Evolutionary conservation across 768 basidiomycete genomes (phyloP).

Genomic region (Lentinula edodes): DNA sequence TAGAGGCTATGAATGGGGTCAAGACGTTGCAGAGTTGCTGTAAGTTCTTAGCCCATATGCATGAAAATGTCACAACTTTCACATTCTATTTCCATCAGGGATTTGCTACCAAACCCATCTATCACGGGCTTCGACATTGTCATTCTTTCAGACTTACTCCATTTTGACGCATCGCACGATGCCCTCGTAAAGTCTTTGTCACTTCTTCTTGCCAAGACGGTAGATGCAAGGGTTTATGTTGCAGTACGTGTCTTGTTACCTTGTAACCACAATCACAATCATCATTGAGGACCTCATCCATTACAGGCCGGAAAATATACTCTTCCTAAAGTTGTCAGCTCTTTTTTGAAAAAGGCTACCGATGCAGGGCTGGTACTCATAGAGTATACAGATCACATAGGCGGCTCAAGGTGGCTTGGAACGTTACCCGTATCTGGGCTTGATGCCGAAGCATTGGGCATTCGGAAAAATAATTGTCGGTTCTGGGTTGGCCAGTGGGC

Average conservation of each 20-base stretch:
- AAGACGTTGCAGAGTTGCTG: conserved; percentile 39
- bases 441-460: conserved; percentile 37
- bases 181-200: conserved; percentile 46
- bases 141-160: conserved; percentile 68
- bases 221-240: conserved; percentile 44
- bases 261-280: neutral
- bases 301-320: conserved; percentile 58
- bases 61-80: conserved; percentile 7
- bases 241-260: conserved; percentile 30
- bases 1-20: conserved; percentile 63
- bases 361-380: conserved; percentile 41
- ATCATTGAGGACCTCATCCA: neutral
- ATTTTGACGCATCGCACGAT: conserved; percentile 59
- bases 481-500: conserved; percentile 59
- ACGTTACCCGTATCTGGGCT: conserved; percentile 39
- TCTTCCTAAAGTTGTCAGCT: conserved; percentile 40
- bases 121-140: conserved; percentile 46
- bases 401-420: conserved; percentile 39
- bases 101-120: neutral
- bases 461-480: conserved; percentile 54
- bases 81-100: conserved; percentile 11
- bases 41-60: conserved; percentile 22
- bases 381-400: conserved; percentile 25
- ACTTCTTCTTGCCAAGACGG: conserved; percentile 38
- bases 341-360: conserved; percentile 40